phyloP scores from a whole-genome alignment of 345 rosid species.

The Brassica napus region DNA sequence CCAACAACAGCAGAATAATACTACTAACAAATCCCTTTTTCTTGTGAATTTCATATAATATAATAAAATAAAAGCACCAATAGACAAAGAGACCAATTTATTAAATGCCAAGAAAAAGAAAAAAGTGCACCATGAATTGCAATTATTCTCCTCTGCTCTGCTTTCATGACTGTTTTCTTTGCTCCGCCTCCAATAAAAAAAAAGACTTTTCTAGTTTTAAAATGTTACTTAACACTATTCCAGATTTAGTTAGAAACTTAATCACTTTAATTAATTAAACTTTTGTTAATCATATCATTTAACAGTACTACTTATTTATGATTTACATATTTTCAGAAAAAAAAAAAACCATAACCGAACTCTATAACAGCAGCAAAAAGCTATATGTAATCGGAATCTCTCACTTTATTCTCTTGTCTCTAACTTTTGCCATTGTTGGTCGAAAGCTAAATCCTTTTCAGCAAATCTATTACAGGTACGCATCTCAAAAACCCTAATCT shows the following conservation, averaged over 20 bases:
- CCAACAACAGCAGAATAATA: conserved; percentile 5
- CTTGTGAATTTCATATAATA: conserved; percentile 7
- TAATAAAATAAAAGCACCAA: conserved; percentile 16
- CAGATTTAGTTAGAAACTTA: conserved; percentile 29
- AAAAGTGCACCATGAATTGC: conserved; percentile 37
- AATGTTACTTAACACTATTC: conserved; percentile 30
- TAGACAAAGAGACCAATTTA: conserved; percentile 34
- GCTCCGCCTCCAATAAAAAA: background rate
- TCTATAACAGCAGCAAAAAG: conserved; percentile 11
- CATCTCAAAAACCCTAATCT: conserved; percentile 43
- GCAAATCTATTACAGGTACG: conserved; percentile 39
- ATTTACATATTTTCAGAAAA: background rate
- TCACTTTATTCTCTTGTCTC: conserved; percentile 15
- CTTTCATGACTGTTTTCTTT: conserved; percentile 32
- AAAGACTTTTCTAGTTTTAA: background rate
- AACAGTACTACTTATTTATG: background rate
- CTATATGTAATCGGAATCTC: conserved; percentile 28
- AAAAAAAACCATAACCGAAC: conserved; percentile 17
- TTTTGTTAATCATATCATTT: conserved; percentile 5
- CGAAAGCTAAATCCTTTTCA: conserved; percentile 32
- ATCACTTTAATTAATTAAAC: conserved; percentile 2
- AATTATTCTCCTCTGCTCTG: conserved; percentile 30
- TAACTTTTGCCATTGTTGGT: conserved; percentile 36
- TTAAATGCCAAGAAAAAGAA: conserved; percentile 34
- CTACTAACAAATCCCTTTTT: background rate